Base-by-base conservation (phyloP, 2,329 filamentous ascomycete genomes). In the Fusarium proliferatum region DNA sequence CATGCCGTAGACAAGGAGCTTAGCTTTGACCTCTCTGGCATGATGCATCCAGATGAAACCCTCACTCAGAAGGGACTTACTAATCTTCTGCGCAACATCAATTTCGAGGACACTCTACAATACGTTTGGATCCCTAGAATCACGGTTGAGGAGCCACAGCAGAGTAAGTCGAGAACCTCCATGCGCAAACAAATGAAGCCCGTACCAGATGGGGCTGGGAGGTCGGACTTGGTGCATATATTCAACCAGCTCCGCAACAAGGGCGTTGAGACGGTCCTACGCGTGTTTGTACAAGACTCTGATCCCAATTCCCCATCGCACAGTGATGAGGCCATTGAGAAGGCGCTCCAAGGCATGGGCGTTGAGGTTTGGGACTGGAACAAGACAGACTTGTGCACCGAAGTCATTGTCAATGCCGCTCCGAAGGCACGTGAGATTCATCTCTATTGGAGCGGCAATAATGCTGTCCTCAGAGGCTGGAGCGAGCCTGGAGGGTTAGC, bases 321-420 rank as follows among this genome's bases (percentile, higher is more conserved):
- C 17, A 69, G 63, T 21, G 64, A 69, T 10, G 63, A 67, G 17
- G 67, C 67, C 5, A 67, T 69, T 12, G 46, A 67, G 28, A 59
- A 67, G 15, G 58, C 63, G 10, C 33, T 69, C 1, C 42, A 57
- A 33, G 33, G 12, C 1, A 56, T 58, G 42, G 36, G 55, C 1
- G 58, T 69, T 6, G 58, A 67, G 33, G 41, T 69, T 11, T 67
- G 63, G 63, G 41, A 69, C 4, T 69, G 63, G 67, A 62, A 67
- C 11, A 69, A 62, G 58, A 33, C 42, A 12, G 67, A 69, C 42
- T 23, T 69, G 41, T 69, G 67, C 23, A 62, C 63, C 5, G 58
- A 69, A 6, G 58, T 59, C 16, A 67, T 67, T 5, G 28, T 26
- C 39, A 55, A 41, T 10, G 67, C 34, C 8, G 53, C 58, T 0